A percentile compares a stretch with the other conserved stretches of the same genome.
phyloP scores from a whole-genome alignment of 2,329 filamentous ascomycete genomes.

The Curvularia hawaiiensis region DNA sequence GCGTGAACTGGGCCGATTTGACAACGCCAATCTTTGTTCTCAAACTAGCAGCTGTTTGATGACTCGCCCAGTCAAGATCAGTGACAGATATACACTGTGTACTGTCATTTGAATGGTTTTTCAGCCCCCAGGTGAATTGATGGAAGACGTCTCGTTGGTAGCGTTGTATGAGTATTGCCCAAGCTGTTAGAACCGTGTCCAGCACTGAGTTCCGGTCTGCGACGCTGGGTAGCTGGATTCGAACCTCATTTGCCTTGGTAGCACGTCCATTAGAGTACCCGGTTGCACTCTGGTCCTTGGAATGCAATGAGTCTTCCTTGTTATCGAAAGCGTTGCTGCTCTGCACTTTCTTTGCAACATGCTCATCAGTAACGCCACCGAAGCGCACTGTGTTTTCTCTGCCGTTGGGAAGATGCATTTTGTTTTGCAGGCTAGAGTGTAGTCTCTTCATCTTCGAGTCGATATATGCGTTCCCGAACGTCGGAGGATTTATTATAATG shows the following conservation, averaged over 20 bases:
- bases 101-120: slow-evolving; percentile 14
- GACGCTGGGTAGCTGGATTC: slow-evolving; percentile 18
- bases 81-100: slow-evolving; percentile 25
- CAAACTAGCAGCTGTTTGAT: slow-evolving; percentile 22
- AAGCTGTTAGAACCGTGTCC: slow-evolving; percentile 36
- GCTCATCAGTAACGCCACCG: slow-evolving; percentile 19
- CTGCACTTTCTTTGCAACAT: slow-evolving; percentile 22
- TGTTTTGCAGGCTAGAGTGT: slow-evolving; percentile 7
- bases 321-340: slow-evolving; percentile 16
- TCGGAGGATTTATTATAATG: slow-evolving; percentile 10
- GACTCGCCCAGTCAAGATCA: slow-evolving; percentile 25
- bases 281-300: slow-evolving; percentile 10
- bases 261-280: slow-evolving; percentile 8
- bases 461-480: slow-evolving; percentile 3
- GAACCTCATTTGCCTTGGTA: slow-evolving; percentile 22
- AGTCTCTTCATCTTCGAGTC: slow-evolving; percentile 6
- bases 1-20: slow-evolving; percentile 19
- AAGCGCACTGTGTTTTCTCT: slow-evolving; percentile 23
- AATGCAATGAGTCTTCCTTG: slow-evolving; percentile 14
- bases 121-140: slow-evolving; percentile 36
- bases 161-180: slow-evolving; percentile 38
- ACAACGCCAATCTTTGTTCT: slow-evolving; percentile 20
- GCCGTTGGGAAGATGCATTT: slow-evolving; percentile 31
- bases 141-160: slow-evolving; percentile 42
- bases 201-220: slow-evolving; percentile 19